Conservation (phyloP, 805 yeast species). For the Suhomyces sp. region DNA sequence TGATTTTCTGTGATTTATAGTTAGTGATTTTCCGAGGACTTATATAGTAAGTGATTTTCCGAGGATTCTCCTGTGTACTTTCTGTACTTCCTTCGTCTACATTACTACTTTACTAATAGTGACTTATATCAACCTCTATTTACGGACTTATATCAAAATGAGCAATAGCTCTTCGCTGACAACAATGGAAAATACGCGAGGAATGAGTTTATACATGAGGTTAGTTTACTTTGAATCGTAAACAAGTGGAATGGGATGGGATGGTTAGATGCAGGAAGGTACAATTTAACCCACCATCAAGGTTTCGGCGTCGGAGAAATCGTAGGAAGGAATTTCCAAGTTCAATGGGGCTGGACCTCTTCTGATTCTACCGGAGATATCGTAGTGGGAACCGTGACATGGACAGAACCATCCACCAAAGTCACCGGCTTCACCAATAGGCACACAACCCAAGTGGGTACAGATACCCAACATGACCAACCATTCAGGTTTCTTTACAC, state of each 20-base stretch:
- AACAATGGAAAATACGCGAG: not conserved
- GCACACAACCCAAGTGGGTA: slow-evolving; percentile 99
- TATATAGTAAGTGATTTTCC: too few relatives aligned
- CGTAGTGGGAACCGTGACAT: slow-evolving; percentile 99
- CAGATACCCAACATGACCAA: slow-evolving; percentile 98
- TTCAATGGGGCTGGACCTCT: slow-evolving; percentile 99
- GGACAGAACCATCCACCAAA: slow-evolving; percentile 99
- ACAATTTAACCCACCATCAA: slow-evolving; percentile 75
- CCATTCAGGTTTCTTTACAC: slow-evolving; percentile 98
- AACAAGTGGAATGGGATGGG: not conserved
- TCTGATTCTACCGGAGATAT: slow-evolving; percentile 99
- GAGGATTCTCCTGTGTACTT: too few relatives aligned
- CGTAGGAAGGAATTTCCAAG: slow-evolving; percentile 93
- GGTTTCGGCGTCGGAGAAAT: slow-evolving; percentile 72
- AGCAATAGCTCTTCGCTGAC: not conserved
- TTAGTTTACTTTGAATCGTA: not conserved
- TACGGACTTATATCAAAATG: not conserved
- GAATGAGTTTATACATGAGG: slow-evolving; percentile 8
- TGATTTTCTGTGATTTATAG: too few relatives aligned
- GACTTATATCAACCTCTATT: not conserved
- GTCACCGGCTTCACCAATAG: slow-evolving; percentile 99
- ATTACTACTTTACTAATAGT: not conserved
- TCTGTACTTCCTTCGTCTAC: not conserved
- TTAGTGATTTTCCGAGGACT: too few relatives aligned
- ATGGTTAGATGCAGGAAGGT: slow-evolving; percentile 1